Evolutionary conservation across 2,329 filamentous ascomycete genomes (phyloP), one percentile per base, ranked within the genome.

Genomic region (Verticillium longisporum): DNA sequence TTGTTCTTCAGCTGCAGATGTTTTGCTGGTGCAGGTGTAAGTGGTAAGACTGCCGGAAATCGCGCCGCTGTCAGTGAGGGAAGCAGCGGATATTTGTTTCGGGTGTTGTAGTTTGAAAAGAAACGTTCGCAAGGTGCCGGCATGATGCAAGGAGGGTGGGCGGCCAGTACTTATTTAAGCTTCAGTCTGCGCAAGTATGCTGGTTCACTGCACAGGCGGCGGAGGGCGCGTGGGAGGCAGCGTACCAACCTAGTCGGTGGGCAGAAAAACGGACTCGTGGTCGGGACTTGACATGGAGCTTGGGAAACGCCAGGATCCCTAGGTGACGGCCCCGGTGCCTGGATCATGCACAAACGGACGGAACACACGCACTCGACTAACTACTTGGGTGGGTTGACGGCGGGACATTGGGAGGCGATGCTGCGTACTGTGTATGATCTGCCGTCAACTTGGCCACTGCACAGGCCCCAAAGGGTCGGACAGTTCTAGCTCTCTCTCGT

Each of bases 231-330:
- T 21, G 32, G 34, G 53, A 55, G 53, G 34, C 13, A 36, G 53
- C 26, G 53, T 55, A 21, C 53, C 13, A 4, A 55, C 53, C 34
- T 50, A 50, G 45, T 50, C 45, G 33, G 33, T 37, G 56, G 36
- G 21, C 34, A 31, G 33, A 50, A 33, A 31, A 50, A 50, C 45
- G 38, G 37, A 58, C 37, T 58, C 37, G 38, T 58, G 37, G 37
- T 45, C 21, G 36, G 56, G 37, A 41, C 18, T 21, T 36, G 37
- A n/a, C 26, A 41, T 33, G 38, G 55, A 36, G 33, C 55, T 36
- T 37, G 38, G 41, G 45, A 57, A 58, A 45, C 37, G 45, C 56
- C 56, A 18, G 56, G 56, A 58, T 50, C 56, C 56, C 56, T 58
- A 10, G 56, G 56, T 58, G 56, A 58, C 56, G 56, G 41, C 34